Percentiles rank a stretch among this genome's conserved stretches.
Evolutionary conservation across 192 early-diverging fungal genomes (phyloP).

Genomic region (Entomortierella parvispora): DNA sequence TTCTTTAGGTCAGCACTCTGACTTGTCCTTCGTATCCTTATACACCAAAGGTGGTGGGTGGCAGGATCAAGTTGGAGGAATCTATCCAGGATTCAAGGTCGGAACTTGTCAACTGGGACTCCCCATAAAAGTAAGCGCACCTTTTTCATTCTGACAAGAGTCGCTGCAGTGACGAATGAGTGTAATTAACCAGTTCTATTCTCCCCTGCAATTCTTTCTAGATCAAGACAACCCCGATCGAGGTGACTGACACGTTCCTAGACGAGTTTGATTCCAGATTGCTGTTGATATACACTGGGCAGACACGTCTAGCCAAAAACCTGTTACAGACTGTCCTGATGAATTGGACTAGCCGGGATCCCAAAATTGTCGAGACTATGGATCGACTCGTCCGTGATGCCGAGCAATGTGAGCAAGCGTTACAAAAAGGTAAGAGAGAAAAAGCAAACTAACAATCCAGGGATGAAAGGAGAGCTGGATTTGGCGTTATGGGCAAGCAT

Average conservation of each 20-base stretch:
- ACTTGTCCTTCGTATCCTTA: neutral
- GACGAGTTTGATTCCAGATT: slow-evolving; percentile 18
- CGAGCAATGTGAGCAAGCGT: slow-evolving; percentile 11
- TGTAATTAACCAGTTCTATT: neutral
- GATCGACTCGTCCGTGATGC: slow-evolving; percentile 34
- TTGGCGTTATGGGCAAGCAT: too few relatives aligned
- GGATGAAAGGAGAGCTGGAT: too few relatives aligned
- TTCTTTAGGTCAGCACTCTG: neutral
- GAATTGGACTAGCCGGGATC: slow-evolving; percentile 31
- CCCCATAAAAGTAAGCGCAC: slow-evolving; percentile 25
- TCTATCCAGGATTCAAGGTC: slow-evolving; percentile 39
- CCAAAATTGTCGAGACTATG: slow-evolving; percentile 34
- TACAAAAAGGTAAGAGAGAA: slow-evolving; percentile 24
- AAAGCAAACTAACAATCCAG: neutral
- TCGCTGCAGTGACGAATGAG: too few relatives aligned
- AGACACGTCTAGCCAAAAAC: slow-evolving; percentile 49
- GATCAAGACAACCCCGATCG: slow-evolving; percentile 16
- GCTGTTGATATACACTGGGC: slow-evolving; percentile 40
- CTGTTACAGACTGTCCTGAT: slow-evolving; percentile 34
- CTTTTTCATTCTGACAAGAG: too few relatives aligned
- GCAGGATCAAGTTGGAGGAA: slow-evolving; percentile 48
- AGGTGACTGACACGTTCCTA: slow-evolving; percentile 16
- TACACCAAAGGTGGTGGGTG: slow-evolving; percentile 35
- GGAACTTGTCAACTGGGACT: slow-evolving; percentile 23
- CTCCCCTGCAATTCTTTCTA: neutral